Evolutionary conservation across 176 grass and related monocot species (phyloP).

Genomic region (Aegilops longissima): DNA sequence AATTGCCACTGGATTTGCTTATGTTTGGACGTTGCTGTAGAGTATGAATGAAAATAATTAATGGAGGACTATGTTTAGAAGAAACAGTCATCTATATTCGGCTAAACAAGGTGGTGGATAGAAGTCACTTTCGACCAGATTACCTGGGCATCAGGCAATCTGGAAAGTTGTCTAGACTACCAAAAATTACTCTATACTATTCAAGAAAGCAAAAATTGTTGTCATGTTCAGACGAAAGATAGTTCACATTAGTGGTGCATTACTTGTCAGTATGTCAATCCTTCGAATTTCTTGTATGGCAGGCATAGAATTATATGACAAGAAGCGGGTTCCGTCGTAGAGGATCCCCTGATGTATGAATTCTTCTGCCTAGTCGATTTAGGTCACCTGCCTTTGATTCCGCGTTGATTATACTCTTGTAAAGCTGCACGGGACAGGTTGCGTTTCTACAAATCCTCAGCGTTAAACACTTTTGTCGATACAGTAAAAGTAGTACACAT

Average conservation of each 20-base stretch:
- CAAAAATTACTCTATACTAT: background rate
- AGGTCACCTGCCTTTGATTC: no score
- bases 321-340: no score
- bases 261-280: background rate
- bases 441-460: no score
- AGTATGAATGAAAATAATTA: background rate
- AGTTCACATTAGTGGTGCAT: background rate
- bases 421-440: no score
- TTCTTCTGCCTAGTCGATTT: no score
- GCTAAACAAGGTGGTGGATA: slow-evolving; percentile 16
- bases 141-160: slow-evolving; percentile 11
- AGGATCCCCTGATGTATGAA: no score
- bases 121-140: slow-evolving; percentile 23
- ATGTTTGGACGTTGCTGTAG: slow-evolving; percentile 8
- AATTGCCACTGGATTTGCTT: background rate
- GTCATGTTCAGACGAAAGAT: background rate
- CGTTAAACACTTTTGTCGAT: no score
- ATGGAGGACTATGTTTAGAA: background rate
- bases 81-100: background rate
- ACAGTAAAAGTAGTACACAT: no score
- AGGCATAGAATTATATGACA: background rate
- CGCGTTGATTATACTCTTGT: no score
- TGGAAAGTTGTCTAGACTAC: background rate
- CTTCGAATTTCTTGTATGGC: background rate
- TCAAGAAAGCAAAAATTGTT: background rate